These are phyloP conservation scores for Fusarium decemcellulare DNA, from an alignment of 2,329 filamentous ascomycete genomes.

Conservation along the genomic window DNA sequence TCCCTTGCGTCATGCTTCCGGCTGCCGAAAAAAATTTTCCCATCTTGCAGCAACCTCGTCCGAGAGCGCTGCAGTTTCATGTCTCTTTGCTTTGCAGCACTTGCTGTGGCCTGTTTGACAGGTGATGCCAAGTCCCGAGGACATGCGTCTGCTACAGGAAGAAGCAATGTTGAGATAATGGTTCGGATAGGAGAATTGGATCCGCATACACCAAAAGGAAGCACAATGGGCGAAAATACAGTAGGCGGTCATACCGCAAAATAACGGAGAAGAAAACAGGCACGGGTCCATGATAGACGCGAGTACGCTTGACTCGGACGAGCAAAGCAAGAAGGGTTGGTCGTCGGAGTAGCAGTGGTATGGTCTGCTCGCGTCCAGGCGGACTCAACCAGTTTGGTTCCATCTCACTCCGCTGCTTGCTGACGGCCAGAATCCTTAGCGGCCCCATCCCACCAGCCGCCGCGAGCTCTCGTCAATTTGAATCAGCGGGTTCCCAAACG, in stretches of 20 bases:
- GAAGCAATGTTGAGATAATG: constrained; percentile 36
- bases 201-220: constrained; percentile 12
- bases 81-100: constrained; percentile 23
- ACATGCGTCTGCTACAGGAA: constrained; percentile 20
- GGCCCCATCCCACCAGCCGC: constrained; percentile 17
- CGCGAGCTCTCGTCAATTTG: constrained; percentile 18
- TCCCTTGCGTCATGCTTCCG: constrained; percentile 43
- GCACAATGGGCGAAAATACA: not conserved
- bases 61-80: constrained; percentile 16
- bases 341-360: constrained; percentile 23
- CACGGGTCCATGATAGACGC: not conserved
- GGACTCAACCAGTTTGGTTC: constrained; percentile 8
- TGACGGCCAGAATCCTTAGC: constrained; percentile 28
- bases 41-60: constrained; percentile 27
- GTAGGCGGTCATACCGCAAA: constrained; percentile 10
- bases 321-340: constrained; percentile 9
- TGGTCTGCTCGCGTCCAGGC: constrained; percentile 28
- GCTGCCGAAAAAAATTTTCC: constrained; percentile 3
- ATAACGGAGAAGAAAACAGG: constrained; percentile 23
- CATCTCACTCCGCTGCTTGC: constrained; percentile 15
- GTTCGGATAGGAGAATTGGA: constrained; percentile 11
- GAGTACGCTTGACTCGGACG: constrained; percentile 15
- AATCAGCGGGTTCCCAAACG: constrained; percentile 24
- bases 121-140: constrained; percentile 9
- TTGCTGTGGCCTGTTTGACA: constrained; percentile 25